These are phyloP conservation scores for Spathaspora arborariae DNA, from an alignment of 805 yeast genomes.

Conservation along the genomic window DNA sequence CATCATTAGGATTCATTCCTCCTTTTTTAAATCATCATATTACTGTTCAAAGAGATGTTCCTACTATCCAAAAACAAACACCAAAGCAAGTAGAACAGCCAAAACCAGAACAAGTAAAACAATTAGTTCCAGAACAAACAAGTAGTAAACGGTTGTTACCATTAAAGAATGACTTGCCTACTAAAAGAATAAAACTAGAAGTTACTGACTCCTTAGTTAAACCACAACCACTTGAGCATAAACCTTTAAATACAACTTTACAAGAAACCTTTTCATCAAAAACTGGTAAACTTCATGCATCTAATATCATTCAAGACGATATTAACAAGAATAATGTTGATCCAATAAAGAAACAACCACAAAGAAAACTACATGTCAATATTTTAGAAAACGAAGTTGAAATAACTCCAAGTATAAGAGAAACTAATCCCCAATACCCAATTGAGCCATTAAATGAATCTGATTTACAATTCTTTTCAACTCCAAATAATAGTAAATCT, in stretches of 20 bases:
- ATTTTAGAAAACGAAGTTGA: constrained; percentile 6
- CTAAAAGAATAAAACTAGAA: constrained; percentile 4
- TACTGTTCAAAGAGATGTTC: neutral
- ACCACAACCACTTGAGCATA: constrained; percentile 1
- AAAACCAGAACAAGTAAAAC: neutral
- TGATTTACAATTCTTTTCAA: constrained; percentile 20
- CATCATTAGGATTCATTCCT: constrained; percentile 33
- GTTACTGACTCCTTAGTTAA: constrained; percentile 9
- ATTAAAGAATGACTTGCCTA: constrained; percentile 11
- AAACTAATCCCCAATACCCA: neutral
- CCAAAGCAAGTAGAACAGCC: neutral
- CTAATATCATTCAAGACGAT: constrained; percentile 12
- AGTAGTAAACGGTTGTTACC: constrained; percentile 7
- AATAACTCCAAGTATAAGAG: neutral
- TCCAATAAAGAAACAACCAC: constrained; percentile 21
- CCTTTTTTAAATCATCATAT: neutral
- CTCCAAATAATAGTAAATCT: constrained; percentile 15
- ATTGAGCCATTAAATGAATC: constrained; percentile 36
- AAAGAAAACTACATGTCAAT: neutral
- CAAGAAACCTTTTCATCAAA: constrained; percentile 13
- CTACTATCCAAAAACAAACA: neutral
- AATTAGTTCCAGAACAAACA: neutral
- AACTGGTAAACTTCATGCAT: constrained; percentile 19
- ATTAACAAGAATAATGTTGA: constrained; percentile 18
- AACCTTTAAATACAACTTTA: constrained; percentile 5